Base-by-base conservation (phyloP, 129 eudicot species). In the Chrysanthemum seticuspe region DNA sequence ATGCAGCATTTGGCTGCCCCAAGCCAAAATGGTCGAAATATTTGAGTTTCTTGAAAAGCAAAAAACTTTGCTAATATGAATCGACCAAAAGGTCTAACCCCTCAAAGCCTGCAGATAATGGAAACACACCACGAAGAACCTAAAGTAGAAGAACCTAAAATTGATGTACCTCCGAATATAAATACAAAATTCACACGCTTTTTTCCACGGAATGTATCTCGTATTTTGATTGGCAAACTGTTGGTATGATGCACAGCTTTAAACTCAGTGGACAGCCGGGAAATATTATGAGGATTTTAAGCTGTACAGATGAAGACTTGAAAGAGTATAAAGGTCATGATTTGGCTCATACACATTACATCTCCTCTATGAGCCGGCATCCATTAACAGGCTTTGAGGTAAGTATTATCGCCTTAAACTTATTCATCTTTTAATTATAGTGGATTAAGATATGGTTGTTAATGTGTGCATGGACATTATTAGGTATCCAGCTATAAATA, bases 401-500 rank as follows among this genome's bases (percentile, higher is more conserved):
- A 89, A 79, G 59, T 68, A 49, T 55, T 57, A 8, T 5, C 13
- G 45, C 45, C 25, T 60, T 0, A 10, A 27, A 25, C 15, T 60
- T 25, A 3, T 11, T 10, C 40, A 10, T 25, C 13, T 21, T 23
- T 49, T 4, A 23, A 23, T 49, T 18, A 5, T 25, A 0, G 25
- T 15, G 65, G 56, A 69, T 65, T 45, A 13, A 2, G 52, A 56
- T 63, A 0, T 60, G 19, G 4, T 29, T 29, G 4, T 29, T 29
- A 29, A 29, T 52, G 36, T 68, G 68, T 27, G 31, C 56, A 49
- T 70, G 25, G 49, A 67, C 44, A 62, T 77, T 82, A 49, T 34
- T 68, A 92, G 98, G 98, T 94, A 94, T 80, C 98, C 98, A 66
- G 98, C 98, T 29, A 94, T 94, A 65, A 94, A 94, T 74, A 94